Evolutionary conservation across 495 filamentous ascomycete genomes (phyloP), one percentile per base, ranked within the genome.

Genomic region (Entonaema liquescens): DNA sequence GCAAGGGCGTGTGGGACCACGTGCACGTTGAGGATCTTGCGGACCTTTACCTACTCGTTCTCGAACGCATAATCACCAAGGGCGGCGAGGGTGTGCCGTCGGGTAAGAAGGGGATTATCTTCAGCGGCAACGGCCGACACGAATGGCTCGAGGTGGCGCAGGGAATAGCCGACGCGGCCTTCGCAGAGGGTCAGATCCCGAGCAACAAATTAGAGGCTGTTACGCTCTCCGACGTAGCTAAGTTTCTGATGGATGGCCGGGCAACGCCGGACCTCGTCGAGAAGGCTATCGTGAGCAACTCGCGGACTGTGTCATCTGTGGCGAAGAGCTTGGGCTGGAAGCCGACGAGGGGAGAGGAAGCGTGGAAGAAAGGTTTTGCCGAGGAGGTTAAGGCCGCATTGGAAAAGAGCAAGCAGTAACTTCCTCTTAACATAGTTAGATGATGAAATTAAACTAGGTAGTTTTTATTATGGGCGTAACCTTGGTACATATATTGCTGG

Each of bases 1-100:
- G 84, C 7, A 61, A 76, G n/a, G 80, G 73, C 3, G 74, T 76
- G 17, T 85, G 83, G 83, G 80, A 83, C 62, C 76, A 82, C 58
- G 79, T 86, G 4, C 84, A 87, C 40, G 76, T 88, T 6, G 62
- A 71, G 1, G 84, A 87, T 68, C 70, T 86, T 0, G 78, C 78
- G 0, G 74, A 72, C 8, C 59, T 88, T 11, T 86, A 83, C 71
- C 7, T 71, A 47, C 53, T 71, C 21, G 42, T 80, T 9, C 72
- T 79, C 0, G 33, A 68, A 36, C 56, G 74, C 7, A 75, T 77
- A 0, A 9, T 84, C 2, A 73, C 78, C 25, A 60, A 63, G 2
- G 79, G 80, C 3, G 70, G 75, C 13, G 66, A 72, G 9, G 72
- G 64, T 21, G 62, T 85, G 5, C 83, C 81, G 2, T 67, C 63